Conservation (phyloP, 805 yeast species). For the Brettanomyces custersianus region DNA sequence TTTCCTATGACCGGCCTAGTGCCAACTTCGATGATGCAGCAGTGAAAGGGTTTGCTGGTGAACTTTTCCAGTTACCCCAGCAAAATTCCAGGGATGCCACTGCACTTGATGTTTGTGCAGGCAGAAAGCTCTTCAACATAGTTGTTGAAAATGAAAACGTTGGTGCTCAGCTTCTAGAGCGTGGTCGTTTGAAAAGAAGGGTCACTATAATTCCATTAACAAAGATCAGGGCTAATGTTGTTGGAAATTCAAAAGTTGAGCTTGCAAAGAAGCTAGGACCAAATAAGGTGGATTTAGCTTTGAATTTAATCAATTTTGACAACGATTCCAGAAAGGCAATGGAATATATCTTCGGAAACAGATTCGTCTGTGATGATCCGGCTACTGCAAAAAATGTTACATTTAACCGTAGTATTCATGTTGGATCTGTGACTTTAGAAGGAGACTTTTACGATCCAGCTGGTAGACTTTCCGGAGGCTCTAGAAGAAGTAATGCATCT, state of each 20-base stretch:
- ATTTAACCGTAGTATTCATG: conserved; percentile 69
- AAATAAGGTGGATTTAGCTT: conserved; percentile 80
- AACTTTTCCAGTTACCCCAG: conserved; percentile 58
- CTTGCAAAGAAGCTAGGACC: conserved; percentile 76
- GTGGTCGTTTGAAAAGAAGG: conserved; percentile 68
- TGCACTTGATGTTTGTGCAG: conserved; percentile 92
- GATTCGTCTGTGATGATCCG: conserved; percentile 82
- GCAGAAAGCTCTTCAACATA: conserved; percentile 80
- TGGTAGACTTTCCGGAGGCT: conserved; percentile 95
- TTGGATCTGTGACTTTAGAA: conserved; percentile 79
- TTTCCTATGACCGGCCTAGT: conserved; percentile 58
- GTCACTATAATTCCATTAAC: conserved; percentile 90
- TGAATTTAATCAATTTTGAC: conserved; percentile 70
- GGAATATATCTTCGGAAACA: conserved; percentile 84
- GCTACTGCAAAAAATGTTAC: conserved; percentile 85
- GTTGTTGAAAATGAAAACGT: conserved; percentile 83
- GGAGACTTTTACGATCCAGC: conserved; percentile 96
- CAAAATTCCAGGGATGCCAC: conserved; percentile 51
- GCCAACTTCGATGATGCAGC: conserved; percentile 48
- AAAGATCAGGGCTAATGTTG: conserved; percentile 57
- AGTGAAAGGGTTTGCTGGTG: conserved; percentile 88
- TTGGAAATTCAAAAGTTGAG: conserved; percentile 42
- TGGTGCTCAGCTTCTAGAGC: conserved; percentile 75
- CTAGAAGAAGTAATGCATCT: conserved; percentile 52
- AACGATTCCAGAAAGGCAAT: conserved; percentile 67